Evolutionary conservation across 768 basidiomycete species (phyloP).

Genomic region (Tubosaeta brunneosetosa): DNA sequence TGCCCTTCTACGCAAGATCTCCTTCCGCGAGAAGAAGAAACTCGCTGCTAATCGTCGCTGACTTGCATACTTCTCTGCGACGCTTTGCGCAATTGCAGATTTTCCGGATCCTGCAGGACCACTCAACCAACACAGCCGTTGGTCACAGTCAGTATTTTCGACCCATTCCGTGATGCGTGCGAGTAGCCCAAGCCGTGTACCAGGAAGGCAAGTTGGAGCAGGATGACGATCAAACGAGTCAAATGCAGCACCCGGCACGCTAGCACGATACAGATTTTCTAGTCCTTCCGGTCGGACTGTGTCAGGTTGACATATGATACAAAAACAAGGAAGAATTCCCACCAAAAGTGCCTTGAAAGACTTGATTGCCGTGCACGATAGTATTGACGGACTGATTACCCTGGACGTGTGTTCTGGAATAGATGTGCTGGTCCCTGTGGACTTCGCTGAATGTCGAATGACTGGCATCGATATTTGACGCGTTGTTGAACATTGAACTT

Average conservation of each 20-base stretch:
- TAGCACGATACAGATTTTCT: constrained; percentile 9
- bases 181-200: constrained; percentile 16
- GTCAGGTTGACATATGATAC: neutral
- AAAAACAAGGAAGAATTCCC: neutral
- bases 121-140: constrained; percentile 20
- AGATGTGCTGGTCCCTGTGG: constrained; percentile 13
- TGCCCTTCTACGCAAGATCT: constrained; percentile 18
- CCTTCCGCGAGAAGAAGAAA: constrained; percentile 32
- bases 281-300: constrained; percentile 5
- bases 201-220: constrained; percentile 17
- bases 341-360: constrained; percentile 11
- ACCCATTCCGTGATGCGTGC: constrained; percentile 12
- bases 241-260: constrained; percentile 12
- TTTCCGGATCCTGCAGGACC: constrained; percentile 22
- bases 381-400: constrained; percentile 14
- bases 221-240: constrained; percentile 18
- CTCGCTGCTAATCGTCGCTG: constrained; percentile 27
- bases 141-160: constrained; percentile 3
- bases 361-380: constrained; percentile 19
- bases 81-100: constrained; percentile 26
- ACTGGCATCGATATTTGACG: constrained; percentile 17
- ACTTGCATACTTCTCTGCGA: constrained; percentile 21
- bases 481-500: constrained; percentile 14
- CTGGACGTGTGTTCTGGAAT: constrained; percentile 6
- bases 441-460: constrained; percentile 20